Evolutionary conservation across 1,139 yeast species (phyloP).

Genomic region (Starmera stellimalicola): DNA sequence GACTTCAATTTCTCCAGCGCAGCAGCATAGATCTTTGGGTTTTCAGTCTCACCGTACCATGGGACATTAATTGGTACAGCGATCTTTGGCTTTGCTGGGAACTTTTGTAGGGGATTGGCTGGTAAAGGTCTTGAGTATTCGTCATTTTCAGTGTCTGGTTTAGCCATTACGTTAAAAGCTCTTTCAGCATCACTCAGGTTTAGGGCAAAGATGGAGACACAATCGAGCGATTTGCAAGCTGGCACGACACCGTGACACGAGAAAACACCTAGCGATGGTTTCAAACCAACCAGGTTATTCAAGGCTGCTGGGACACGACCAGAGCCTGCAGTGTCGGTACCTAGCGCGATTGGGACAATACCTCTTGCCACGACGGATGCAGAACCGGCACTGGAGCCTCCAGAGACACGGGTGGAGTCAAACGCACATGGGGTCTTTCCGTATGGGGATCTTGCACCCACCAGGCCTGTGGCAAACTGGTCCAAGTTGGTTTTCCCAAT

Average conservation of each 20-base stretch:
- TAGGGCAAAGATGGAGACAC: slow-evolving; percentile 77
- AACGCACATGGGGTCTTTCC: slow-evolving; percentile 81
- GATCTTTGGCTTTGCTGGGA: slow-evolving; percentile 49
- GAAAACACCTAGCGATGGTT: slow-evolving; percentile 84
- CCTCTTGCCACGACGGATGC: slow-evolving; percentile 87
- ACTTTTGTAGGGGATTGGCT: slow-evolving; percentile 48
- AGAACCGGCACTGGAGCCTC: slow-evolving; percentile 96
- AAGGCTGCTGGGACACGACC: slow-evolving; percentile 97
- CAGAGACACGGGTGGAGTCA: slow-evolving; percentile 67
- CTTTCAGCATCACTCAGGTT: slow-evolving; percentile 77
- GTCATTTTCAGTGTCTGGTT: slow-evolving; percentile 62
- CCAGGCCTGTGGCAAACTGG: slow-evolving; percentile 95
- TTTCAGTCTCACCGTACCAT: slow-evolving; percentile 78
- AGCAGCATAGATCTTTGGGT: slow-evolving; percentile 51
- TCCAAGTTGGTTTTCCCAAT: slow-evolving; percentile 91
- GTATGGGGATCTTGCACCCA: slow-evolving; percentile 90
- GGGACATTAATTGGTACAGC: slow-evolving; percentile 66
- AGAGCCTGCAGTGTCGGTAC: slow-evolving; percentile 98
- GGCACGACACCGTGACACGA: slow-evolving; percentile 89
- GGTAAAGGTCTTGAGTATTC: slow-evolving; percentile 78
- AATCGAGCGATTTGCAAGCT: slow-evolving; percentile 92
- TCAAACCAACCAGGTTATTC: slow-evolving; percentile 83
- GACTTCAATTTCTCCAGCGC: slow-evolving; percentile 39
- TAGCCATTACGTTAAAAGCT: slow-evolving; percentile 59
- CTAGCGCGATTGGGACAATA: slow-evolving; percentile 76